Conservation (phyloP, 768 basidiomycete species). For the Ramaria rubella region DNA sequence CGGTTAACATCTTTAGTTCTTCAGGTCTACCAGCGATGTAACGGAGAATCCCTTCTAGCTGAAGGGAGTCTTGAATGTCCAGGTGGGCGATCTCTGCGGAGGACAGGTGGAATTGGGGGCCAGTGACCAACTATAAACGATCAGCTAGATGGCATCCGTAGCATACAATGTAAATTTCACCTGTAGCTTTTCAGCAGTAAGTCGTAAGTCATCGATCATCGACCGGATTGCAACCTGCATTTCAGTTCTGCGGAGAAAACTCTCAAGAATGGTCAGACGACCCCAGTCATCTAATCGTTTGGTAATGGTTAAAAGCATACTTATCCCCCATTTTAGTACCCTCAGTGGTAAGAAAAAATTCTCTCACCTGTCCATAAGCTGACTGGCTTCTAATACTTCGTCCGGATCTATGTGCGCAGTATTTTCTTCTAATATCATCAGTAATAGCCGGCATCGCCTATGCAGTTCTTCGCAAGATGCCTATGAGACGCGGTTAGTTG, state of each 20-base stretch:
- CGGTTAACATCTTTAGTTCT: not conserved
- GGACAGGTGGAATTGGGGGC: not conserved
- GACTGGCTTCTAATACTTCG: not conserved
- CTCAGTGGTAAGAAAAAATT: not conserved
- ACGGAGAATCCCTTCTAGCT: not conserved
- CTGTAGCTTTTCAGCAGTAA: not conserved
- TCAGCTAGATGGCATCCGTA: too few relatives aligned
- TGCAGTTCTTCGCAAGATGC: slow-evolving; percentile 1
- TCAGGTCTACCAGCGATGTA: not conserved
- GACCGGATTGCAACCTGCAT: not conserved
- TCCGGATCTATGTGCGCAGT: not conserved
- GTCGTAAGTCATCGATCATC: not conserved
- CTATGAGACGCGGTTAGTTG: not conserved
- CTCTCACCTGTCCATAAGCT: not conserved
- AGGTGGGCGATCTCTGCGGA: not conserved
- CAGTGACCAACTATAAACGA: not conserved
- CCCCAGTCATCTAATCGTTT: not conserved
- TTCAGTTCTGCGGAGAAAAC: not conserved
- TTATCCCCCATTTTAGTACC: not conserved
- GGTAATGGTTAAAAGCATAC: not conserved
- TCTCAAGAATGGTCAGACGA: not conserved
- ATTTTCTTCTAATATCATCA: not conserved
- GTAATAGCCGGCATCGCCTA: not conserved
- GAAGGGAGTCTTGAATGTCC: slow-evolving; percentile 3
- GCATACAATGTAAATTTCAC: not conserved